These are phyloP conservation scores for Adenanthera pavonina DNA, from an alignment of 306 rosid genomes.

Conservation along the genomic window DNA sequence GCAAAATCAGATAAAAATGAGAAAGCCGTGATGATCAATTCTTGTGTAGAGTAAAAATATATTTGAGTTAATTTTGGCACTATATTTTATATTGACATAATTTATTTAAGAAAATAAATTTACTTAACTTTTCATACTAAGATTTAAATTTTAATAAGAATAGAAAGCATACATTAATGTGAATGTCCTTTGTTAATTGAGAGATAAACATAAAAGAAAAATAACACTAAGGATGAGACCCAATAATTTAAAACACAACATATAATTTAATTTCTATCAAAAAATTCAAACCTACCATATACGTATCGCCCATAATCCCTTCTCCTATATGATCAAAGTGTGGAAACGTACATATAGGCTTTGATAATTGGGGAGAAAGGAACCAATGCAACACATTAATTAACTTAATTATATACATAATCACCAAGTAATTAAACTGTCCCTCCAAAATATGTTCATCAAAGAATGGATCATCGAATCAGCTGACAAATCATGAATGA, in stretches of 20 bases:
- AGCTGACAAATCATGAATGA: conserved; percentile 33
- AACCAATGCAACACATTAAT: conserved; percentile 29
- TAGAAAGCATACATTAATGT: neutral
- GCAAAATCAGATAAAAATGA: neutral
- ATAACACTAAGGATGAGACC: too few species aligned
- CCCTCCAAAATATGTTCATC: conserved; percentile 31
- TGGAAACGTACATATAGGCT: neutral
- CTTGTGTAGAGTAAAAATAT: neutral
- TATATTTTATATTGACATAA: neutral
- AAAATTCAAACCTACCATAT: neutral
- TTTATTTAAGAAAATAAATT: neutral
- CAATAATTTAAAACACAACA: neutral
- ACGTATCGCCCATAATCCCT: neutral
- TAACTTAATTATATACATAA: conserved; percentile 46
- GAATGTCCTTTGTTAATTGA: neutral
- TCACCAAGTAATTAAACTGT: conserved; percentile 43
- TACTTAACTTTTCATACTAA: neutral
- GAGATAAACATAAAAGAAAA: too few species aligned
- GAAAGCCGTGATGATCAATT: neutral
- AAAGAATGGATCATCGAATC: conserved; percentile 39
- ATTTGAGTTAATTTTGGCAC: neutral
- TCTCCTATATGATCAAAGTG: neutral
- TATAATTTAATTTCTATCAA: neutral
- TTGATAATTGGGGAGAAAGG: conserved; percentile 18
- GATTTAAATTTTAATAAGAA: neutral